Conservation (phyloP, 129 eudicot genomes). For the Artemisia argyi region DNA sequence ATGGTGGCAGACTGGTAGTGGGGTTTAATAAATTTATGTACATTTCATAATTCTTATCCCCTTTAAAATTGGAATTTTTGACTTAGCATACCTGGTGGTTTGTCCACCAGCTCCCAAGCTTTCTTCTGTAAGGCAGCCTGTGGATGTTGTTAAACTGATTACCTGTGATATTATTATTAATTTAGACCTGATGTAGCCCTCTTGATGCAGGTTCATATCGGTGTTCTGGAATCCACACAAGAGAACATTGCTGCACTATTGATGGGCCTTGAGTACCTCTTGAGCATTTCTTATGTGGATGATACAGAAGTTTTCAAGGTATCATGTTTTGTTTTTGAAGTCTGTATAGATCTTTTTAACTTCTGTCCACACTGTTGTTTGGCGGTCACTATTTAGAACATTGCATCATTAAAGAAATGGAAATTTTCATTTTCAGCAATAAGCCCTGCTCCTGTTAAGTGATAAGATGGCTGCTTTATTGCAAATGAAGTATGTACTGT, state of each 20-base stretch:
- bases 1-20: too few species aligned
- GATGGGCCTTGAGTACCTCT: constrained; percentile 86
- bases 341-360: constrained; percentile 6
- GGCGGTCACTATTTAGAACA: neutral
- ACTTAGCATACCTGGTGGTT: too few species aligned
- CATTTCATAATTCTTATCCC: too few species aligned
- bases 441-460: constrained; percentile 3
- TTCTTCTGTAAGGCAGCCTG: too few species aligned
- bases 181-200: constrained; percentile 14
- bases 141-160: neutral
- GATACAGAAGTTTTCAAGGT: constrained; percentile 99
- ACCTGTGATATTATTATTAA: constrained; percentile 11
- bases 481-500: constrained; percentile 12
- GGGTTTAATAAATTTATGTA: too few species aligned
- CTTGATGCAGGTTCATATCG: constrained; percentile 75
- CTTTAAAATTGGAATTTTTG: too few species aligned
- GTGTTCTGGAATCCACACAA: constrained; percentile 74
- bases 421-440: neutral
- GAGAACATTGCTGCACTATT: constrained; percentile 75
- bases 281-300: constrained; percentile 91
- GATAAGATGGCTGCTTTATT: constrained; percentile 15
- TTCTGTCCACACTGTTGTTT: constrained; percentile 4
- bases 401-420: neutral
- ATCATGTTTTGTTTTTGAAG: constrained; percentile 9
- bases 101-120: too few species aligned